These are phyloP conservation scores for Aureobasidium subglaciale DNA, from an alignment of 2,329 filamentous ascomycete species.

Conservation along the genomic window DNA sequence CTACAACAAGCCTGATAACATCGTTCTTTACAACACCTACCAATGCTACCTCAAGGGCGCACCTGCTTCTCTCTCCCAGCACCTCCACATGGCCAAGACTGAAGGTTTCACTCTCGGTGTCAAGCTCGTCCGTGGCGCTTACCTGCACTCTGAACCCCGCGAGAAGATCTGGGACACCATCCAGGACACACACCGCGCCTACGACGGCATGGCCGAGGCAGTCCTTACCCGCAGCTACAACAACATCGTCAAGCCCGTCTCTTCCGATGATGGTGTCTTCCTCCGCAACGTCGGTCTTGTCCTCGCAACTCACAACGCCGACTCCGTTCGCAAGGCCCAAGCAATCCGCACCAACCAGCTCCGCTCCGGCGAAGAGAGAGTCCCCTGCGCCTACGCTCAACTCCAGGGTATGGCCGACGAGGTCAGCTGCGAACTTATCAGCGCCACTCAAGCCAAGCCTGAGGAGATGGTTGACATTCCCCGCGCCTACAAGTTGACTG, in stretches of 20 bases:
- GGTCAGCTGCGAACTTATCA: slow-evolving; percentile 56
- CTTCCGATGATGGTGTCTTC: slow-evolving; percentile 24
- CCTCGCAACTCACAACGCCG: slow-evolving; percentile 75
- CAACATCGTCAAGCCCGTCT: slow-evolving; percentile 41
- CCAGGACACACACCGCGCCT: slow-evolving; percentile 52
- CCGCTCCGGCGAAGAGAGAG: slow-evolving; percentile 33
- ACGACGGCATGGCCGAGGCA: slow-evolving; percentile 62
- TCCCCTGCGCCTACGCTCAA: slow-evolving; percentile 61
- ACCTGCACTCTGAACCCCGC: slow-evolving; percentile 45
- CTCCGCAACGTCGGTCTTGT: slow-evolving; percentile 52
- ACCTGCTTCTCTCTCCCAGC: slow-evolving; percentile 34
- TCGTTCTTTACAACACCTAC: slow-evolving; percentile 65
- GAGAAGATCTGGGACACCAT: slow-evolving; percentile 48
- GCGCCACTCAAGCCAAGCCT: slow-evolving; percentile 34
- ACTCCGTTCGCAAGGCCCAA: slow-evolving; percentile 54
- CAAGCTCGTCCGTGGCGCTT: slow-evolving; percentile 53
- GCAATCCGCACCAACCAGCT: slow-evolving; percentile 42
- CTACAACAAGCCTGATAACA: slow-evolving; percentile 56
- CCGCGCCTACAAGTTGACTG: slow-evolving; percentile 49
- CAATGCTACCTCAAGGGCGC: slow-evolving; percentile 50
- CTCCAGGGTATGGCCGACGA: slow-evolving; percentile 96
- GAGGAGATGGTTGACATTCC: slow-evolving; percentile 34
- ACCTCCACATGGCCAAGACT: slow-evolving; percentile 40
- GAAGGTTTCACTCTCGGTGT: slow-evolving; percentile 48
- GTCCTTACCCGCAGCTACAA: slow-evolving; percentile 60